Evolutionary conservation across 1,284 basidiomycete species (phyloP).

Genomic region (Leccinum fuscescens): DNA sequence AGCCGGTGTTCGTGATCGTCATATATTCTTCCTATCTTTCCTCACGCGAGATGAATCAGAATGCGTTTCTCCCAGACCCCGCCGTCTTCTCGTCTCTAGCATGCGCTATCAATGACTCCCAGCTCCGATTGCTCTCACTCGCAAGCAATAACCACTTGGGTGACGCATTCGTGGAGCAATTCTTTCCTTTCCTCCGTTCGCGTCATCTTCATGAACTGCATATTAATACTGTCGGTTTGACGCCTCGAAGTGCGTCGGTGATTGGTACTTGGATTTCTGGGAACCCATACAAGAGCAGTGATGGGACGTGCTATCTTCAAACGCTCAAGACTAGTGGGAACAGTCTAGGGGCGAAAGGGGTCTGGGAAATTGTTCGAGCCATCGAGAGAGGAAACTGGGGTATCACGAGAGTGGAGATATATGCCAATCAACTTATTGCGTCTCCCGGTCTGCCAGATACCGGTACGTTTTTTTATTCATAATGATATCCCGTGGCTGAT

Average conservation of each 20-base stretch:
- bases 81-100: conserved; percentile 30
- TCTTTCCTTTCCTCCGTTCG: conserved; percentile 30
- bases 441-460: conserved; percentile 6
- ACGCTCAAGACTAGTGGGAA: conserved; percentile 59
- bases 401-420: conserved; percentile 49
- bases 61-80: conserved; percentile 25
- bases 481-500: not conserved
- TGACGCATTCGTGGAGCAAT: conserved; percentile 29
- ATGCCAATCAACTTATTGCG: conserved; percentile 42
- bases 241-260: conserved; percentile 23
- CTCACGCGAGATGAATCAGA: conserved; percentile 21
- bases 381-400: conserved; percentile 50
- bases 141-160: conserved; percentile 25
- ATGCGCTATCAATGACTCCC: conserved; percentile 26
- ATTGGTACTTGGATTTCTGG: conserved; percentile 31
- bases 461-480: conserved; percentile 4
- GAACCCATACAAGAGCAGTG: conserved; percentile 2
- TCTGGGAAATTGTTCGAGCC: conserved; percentile 45
- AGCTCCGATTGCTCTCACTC: conserved; percentile 30
- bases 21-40: not conserved
- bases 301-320: conserved; percentile 43
- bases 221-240: conserved; percentile 31
- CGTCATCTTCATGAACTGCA: conserved; percentile 30
- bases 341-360: conserved; percentile 44
- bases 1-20: conserved; percentile 49